phyloP scores from a whole-genome alignment of 169 alveolate genomes.

The Eimeria sp. region DNA sequence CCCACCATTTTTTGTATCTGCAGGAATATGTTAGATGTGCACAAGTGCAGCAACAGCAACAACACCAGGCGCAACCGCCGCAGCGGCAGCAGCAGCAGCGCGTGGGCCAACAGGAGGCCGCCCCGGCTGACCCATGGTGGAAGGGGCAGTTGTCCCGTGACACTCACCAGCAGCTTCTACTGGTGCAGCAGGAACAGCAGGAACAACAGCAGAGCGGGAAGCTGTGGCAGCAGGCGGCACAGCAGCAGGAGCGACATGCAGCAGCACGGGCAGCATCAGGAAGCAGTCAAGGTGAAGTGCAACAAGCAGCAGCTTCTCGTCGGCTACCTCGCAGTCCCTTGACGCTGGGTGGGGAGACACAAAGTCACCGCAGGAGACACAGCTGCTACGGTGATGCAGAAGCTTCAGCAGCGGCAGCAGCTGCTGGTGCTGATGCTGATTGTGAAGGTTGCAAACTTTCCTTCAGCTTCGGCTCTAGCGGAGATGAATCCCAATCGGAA shows the following conservation, averaged over 20 bases:
- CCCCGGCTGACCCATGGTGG: neutral
- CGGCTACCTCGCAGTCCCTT: conserved; percentile 25
- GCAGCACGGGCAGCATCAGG: conserved; percentile 17
- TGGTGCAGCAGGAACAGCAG: conserved; percentile 1
- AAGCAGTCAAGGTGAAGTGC: neutral
- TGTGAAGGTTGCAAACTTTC: neutral
- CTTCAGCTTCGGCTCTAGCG: neutral
- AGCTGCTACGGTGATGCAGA: neutral
- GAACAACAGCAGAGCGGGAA: neutral
- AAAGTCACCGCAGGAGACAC: neutral
- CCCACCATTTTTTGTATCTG: neutral
- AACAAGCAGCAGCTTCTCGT: neutral
- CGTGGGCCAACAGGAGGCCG: neutral
- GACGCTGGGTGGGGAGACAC: neutral
- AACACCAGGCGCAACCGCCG: neutral
- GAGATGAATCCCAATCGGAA: neutral
- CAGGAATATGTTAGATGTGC: neutral
- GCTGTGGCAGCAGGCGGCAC: neutral
- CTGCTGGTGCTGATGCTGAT: conserved; percentile 4
- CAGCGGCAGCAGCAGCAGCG: neutral
- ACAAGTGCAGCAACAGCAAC: neutral
- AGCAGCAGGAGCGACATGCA: conserved; percentile 1
- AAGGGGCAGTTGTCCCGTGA: neutral
- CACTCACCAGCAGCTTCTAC: neutral
- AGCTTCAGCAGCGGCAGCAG: conserved; percentile 25